Conservation (phyloP, 106 monocot species). For the Gastrodia elata region DNA sequence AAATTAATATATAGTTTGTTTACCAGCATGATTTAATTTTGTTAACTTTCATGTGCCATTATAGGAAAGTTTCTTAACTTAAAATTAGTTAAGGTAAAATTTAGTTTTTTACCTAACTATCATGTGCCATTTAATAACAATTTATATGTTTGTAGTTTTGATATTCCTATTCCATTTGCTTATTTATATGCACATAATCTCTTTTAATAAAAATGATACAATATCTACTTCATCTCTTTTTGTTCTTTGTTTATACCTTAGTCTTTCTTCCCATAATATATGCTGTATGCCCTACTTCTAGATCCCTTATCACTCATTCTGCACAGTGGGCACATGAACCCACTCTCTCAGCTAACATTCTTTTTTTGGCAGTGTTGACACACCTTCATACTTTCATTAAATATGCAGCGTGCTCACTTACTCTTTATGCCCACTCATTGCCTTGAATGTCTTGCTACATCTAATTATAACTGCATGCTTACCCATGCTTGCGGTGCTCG, state of each 20-base stretch:
- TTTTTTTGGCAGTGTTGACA: too few species aligned
- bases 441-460: not conserved
- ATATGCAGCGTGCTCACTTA: not conserved
- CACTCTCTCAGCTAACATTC: too few species aligned
- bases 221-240: not conserved
- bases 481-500: not conserved
- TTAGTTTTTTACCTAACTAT: too few species aligned
- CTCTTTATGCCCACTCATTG: too few species aligned
- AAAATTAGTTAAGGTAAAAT: too few species aligned
- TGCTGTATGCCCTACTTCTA: not conserved
- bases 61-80: too few species aligned
- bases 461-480: not conserved
- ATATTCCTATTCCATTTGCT: not conserved
- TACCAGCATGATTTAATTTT: not conserved
- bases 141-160: not conserved
- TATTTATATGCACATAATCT: not conserved
- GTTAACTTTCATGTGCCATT: not conserved
- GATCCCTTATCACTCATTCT: not conserved
- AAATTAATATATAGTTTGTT: not conserved
- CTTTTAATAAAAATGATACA: not conserved
- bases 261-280: not conserved
- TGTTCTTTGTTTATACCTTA: not conserved
- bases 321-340: not conserved
- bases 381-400: too few species aligned
- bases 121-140: too few species aligned